Base-by-base conservation (phyloP, 164 flowering plant genomes). In the Chimonanthus salicifolius region DNA sequence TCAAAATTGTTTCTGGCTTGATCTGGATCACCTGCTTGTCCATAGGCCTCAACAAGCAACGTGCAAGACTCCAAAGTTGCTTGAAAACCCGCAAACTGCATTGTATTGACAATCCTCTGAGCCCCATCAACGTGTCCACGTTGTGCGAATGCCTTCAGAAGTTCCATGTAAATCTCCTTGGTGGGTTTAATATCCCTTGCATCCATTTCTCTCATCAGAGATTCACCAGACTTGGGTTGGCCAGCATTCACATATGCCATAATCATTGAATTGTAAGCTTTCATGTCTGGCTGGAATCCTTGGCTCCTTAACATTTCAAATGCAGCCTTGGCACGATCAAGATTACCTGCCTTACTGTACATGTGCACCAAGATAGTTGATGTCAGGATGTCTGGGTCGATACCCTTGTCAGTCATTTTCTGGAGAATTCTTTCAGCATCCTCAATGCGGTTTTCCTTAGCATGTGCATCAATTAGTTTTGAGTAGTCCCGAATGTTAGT, bases 401-500 rank as follows among this genome's bases (percentile, higher is more conserved):
- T 81, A 67, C 91, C 97, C 76, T 84, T 88, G 64, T 87, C 90
- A 65, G 74, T 80, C 99, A 96, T 96, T 81, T 89, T 94, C 71
- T 80, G 72, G 16, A 94, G 79, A 46, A 94, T 80, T 80, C 97
- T 89, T 76, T 96, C 97, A 48, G 89, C 95, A 82, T 92, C 97
- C 64, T 85, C 89, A 43, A 84, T 3, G 62, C 84, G 88, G 51
- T 80, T 84, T 67, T 81, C 88, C 80, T 85, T 86, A 11, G 97
- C 92, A 85, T 88, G 76, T 62, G 78, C 82, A 78, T 88, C 97
- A 77, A 94, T 83, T 47, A 96, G 90, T 78, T 83, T 88, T 8
- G 90, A 86, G 79, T 84, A 96, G 82, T 96, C 99, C 45, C 85
- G 82, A 44, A 86, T 77, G 69, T 83, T 85, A 47, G 97, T 49